phyloP scores from a whole-genome alignment of 768 basidiomycete genomes.

The Goffeauzyma gilvescens region DNA sequence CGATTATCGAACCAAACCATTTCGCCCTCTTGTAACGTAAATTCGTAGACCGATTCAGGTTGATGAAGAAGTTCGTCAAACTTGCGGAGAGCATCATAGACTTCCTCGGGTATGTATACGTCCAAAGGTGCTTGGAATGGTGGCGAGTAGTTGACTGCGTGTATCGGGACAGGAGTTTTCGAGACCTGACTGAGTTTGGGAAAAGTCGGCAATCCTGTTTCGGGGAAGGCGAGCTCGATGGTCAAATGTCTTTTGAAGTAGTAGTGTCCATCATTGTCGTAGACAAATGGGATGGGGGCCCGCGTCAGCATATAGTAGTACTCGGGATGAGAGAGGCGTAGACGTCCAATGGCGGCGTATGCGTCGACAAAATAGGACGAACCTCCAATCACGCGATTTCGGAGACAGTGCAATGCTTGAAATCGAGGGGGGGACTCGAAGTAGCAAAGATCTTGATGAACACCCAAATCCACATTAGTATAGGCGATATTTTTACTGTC shows the following conservation, averaged over 20 bases:
- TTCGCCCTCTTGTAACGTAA: constrained; percentile 62
- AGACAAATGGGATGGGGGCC: constrained; percentile 67
- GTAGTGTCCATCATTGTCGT: constrained; percentile 75
- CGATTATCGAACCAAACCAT: constrained; percentile 83
- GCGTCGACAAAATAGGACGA: constrained; percentile 73
- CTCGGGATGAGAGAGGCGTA: constrained; percentile 38
- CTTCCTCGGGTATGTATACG: constrained; percentile 32
- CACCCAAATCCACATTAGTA: constrained; percentile 66
- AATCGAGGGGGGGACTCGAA: constrained; percentile 78
- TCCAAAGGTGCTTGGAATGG: constrained; percentile 78
- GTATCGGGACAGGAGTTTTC: constrained; percentile 29
- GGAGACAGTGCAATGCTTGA: constrained; percentile 77
- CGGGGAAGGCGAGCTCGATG: constrained; percentile 40
- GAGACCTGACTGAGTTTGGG: too few species aligned
- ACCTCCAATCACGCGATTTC: constrained; percentile 67
- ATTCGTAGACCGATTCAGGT: constrained; percentile 39
- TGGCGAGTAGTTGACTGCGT: constrained; percentile 73
- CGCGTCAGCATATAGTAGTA: constrained; percentile 44
- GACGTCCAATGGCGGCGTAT: constrained; percentile 42
- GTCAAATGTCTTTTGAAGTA: constrained; percentile 54
- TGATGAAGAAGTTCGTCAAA: constrained; percentile 47
- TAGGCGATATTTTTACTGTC: constrained; percentile 83
- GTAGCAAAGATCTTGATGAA: constrained; percentile 83
- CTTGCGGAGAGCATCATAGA: constrained; percentile 37
- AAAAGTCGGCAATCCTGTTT: not conserved